phyloP scores from a whole-genome alignment of 2,329 filamentous ascomycete genomes.

The Venturia effusa region DNA sequence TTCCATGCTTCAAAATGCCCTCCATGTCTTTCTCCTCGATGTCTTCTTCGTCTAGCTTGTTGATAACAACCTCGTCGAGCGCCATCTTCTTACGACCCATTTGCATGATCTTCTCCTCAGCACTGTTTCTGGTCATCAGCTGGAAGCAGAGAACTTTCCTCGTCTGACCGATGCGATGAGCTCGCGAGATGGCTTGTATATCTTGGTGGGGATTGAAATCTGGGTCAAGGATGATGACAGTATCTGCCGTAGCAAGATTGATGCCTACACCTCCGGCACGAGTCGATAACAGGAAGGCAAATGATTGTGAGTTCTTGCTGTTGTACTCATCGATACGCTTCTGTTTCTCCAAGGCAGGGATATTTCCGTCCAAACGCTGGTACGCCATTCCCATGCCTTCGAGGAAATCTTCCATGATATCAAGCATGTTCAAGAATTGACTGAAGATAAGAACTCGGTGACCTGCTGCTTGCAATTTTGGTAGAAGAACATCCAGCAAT shows the following conservation, averaged over 20 bases:
- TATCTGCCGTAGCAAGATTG: conserved; percentile 93
- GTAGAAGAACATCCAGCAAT: conserved; percentile 73
- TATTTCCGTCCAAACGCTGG: conserved; percentile 74
- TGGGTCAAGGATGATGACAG: conserved; percentile 92
- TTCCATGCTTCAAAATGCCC: conserved; percentile 78
- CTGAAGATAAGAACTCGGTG: conserved; percentile 93
- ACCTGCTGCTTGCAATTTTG: conserved; percentile 72
- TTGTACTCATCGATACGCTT: conserved; percentile 92
- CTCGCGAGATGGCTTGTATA: conserved; percentile 86
- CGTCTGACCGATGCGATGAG: conserved; percentile 91
- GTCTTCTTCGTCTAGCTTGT: conserved; percentile 79
- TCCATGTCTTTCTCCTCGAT: conserved; percentile 71
- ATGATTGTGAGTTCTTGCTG: conserved; percentile 67
- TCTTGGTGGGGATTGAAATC: conserved; percentile 99
- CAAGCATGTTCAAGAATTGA: conserved; percentile 79
- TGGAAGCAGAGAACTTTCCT: conserved; percentile 95
- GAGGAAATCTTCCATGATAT: conserved; percentile 88
- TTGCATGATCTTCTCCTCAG: conserved; percentile 93
- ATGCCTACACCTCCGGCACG: conserved; percentile 94
- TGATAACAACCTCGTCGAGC: conserved; percentile 87
- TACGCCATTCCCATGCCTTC: conserved; percentile 61
- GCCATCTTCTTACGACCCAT: conserved; percentile 94
- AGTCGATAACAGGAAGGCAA: conserved; percentile 87
- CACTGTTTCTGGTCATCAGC: conserved; percentile 76
- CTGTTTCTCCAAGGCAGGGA: conserved; percentile 78